These are phyloP conservation scores for Wallemia ichthyophaga DNA, from an alignment of 1,284 basidiomycete genomes.

Conservation along the genomic window DNA sequence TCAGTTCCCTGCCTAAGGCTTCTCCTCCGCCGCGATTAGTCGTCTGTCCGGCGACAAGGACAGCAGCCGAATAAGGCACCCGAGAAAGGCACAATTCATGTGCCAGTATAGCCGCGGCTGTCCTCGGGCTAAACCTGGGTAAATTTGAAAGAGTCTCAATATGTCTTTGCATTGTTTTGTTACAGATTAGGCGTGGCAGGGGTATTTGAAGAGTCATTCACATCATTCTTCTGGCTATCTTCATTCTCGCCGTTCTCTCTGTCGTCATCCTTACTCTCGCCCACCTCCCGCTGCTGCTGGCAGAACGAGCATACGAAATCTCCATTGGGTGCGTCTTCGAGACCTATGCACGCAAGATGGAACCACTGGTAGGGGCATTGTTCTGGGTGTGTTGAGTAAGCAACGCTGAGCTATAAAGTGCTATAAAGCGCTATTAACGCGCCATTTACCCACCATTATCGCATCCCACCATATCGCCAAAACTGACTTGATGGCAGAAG, in stretches of 20 bases:
- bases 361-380: background rate
- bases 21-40: too few species aligned
- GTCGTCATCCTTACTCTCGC: background rate
- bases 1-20: too few species aligned
- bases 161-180: too few species aligned
- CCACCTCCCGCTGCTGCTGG: background rate
- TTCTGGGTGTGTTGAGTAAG: background rate
- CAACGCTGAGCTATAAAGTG: too few species aligned
- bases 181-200: too few species aligned
- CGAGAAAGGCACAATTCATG: too few species aligned
- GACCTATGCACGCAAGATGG: background rate
- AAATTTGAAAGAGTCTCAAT: too few species aligned
- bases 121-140: too few species aligned
- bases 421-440: too few species aligned
- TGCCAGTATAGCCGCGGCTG: background rate
- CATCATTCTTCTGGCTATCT: too few species aligned
- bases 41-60: background rate
- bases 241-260: background rate
- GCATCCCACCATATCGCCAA: background rate
- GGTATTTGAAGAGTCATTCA: too few species aligned
- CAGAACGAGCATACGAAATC: background rate
- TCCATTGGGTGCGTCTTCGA: background rate
- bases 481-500: background rate
- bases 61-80: background rate
- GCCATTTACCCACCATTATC: background rate